Evolutionary conservation across 305 asterid genomes (phyloP), one percentile per base, ranked within the genome.

Genomic region (Fraxinus ornus): DNA sequence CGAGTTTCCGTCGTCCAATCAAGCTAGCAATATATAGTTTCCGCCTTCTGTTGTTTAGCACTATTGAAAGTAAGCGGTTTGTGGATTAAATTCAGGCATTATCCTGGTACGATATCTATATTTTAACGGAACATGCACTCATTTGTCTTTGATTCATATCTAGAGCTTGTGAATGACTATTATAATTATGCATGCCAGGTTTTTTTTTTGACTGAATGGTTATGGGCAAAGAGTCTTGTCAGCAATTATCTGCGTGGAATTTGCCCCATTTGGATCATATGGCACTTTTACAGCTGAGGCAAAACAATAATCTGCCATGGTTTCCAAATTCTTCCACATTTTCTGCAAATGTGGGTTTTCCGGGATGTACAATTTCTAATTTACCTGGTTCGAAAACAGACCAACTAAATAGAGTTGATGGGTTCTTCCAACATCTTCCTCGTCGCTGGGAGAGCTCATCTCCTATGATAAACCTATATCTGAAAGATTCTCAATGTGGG

Each of bases 231-330:
- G 88, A 88, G 74, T 83, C 86, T 73, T 77, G 28, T 79, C 87
- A 86, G 89, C 91, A 86, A 87, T 79, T 85, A 79, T 32, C 90
- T 88, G 88, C 92, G 49, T 76, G 86, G 87, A 88, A 86, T 85
- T 82, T 88, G 26, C 84, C 86, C 13, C 52, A 83, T 84, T 78
- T 84, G 88, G 90, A 84, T 81, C 83, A 83, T 36, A 86, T 86
- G 89, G 87, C 91, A 82, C 79, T 74, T 83, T 82, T 85, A 37
- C 91, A 76, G 24, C 87, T 75, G n/a, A 88, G 87, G 39, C 91
- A 86, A 82, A 86, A 83, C 74, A 36, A 78, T 79, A 81, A 66
- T 52, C 79, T 85, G 86, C 91, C 90, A 78, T 85, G 79, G 79
- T 81, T 84, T 76, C 79, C 84, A 64, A 10, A 33, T 71, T 80